Conservation (phyloP, 306 rosid species). For the Macrotyloma uniflorum region DNA sequence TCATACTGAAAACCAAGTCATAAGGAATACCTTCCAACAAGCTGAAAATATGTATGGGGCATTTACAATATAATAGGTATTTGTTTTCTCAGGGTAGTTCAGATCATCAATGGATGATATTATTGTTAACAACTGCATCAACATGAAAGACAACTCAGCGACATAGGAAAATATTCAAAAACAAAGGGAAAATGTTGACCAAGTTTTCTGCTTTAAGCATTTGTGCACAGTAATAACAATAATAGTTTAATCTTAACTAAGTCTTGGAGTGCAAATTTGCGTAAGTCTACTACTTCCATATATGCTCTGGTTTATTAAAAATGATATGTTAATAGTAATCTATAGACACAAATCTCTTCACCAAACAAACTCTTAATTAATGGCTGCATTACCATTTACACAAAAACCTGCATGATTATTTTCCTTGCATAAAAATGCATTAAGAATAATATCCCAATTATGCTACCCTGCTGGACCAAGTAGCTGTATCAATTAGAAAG, state of each 20-base stretch:
- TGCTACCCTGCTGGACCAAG: background rate
- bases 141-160: slow-evolving; percentile 34
- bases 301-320: background rate
- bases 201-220: background rate
- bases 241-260: background rate
- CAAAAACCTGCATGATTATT: background rate
- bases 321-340: background rate
- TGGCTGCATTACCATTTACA: background rate
- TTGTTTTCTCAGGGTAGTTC: slow-evolving; percentile 96
- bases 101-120: slow-evolving; percentile 90
- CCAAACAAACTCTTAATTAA: slow-evolving; percentile 15
- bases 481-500: slow-evolving; percentile 6
- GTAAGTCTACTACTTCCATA: background rate
- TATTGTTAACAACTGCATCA: slow-evolving; percentile 73
- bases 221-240: background rate
- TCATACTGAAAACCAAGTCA: slow-evolving; percentile 20
- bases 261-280: background rate
- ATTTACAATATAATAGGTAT: slow-evolving; percentile 87
- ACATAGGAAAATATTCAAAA: slow-evolving; percentile 5
- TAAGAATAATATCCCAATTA: background rate
- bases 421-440: slow-evolving; percentile 14
- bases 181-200: background rate
- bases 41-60: slow-evolving; percentile 87
- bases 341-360: background rate
- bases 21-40: slow-evolving; percentile 86